phyloP scores from a whole-genome alignment of 1,284 basidiomycete genomes.

The Xerocomus tenax region DNA sequence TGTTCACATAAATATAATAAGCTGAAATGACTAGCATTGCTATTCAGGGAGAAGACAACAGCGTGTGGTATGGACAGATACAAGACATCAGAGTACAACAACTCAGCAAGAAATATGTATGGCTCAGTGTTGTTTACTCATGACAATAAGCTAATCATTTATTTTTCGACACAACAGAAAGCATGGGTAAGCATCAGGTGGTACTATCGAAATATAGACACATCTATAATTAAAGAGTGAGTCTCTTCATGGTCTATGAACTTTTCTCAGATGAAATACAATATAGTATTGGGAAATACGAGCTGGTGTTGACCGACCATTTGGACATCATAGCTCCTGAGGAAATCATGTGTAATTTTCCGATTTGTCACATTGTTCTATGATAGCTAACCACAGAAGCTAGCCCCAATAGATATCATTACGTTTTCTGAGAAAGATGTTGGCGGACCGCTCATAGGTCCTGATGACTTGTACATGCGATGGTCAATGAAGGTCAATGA shows the following conservation, averaged over 20 bases:
- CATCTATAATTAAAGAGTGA: background rate
- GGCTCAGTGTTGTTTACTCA: background rate
- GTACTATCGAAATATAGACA: background rate
- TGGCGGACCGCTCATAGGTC: background rate
- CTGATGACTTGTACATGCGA: background rate
- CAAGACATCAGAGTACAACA: background rate
- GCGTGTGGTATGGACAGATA: background rate
- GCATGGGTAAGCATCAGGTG: background rate
- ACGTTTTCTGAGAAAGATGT: background rate
- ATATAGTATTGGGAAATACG: background rate
- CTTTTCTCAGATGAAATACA: background rate
- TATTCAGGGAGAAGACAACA: background rate
- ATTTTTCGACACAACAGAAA: background rate
- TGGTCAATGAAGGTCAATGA: background rate
- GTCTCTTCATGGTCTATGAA: background rate
- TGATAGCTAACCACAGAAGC: background rate
- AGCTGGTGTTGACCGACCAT: constrained; percentile 2
- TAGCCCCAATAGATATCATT: background rate
- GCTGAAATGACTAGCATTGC: background rate
- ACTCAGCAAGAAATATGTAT: background rate
- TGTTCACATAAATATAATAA: background rate
- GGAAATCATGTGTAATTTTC: background rate
- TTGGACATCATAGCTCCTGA: constrained; percentile 1
- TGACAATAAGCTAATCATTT: background rate
- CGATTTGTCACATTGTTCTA: background rate